A percentile compares a stretch with the other conserved stretches of the same genome.
Evolutionary conservation across 371 early-diverging fungal genomes (phyloP).

Genomic region (Umbelopsis sp.): DNA sequence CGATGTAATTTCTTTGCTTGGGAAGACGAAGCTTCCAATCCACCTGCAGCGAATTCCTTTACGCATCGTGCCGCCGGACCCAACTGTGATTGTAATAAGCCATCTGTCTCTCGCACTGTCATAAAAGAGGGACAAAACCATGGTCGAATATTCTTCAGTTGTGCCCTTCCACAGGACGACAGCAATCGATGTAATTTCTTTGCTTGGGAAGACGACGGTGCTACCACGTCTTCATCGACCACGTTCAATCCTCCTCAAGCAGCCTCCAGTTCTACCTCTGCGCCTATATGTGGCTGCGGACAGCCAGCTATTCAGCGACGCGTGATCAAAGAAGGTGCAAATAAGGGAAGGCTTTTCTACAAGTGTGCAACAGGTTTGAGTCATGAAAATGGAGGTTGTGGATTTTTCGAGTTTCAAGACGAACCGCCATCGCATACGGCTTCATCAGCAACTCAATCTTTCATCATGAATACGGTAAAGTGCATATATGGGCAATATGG

Average conservation of each 20-base stretch:
- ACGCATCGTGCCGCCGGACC: neutral
- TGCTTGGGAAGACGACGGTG: constrained; percentile 56
- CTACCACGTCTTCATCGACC: neutral
- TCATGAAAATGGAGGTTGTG: neutral
- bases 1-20: constrained; percentile 64
- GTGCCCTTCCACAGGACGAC: constrained; percentile 40
- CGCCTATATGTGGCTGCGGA: constrained; percentile 10
- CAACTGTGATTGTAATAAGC: constrained; percentile 16
- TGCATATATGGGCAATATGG: no score
- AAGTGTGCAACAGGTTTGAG: neutral
- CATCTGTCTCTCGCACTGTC: constrained; percentile 53
- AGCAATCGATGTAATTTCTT: constrained; percentile 56
- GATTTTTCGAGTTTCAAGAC: constrained; percentile 8
- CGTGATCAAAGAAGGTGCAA: constrained; percentile 30
- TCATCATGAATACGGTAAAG: constrained; percentile 5
- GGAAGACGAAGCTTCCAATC: constrained; percentile 45
- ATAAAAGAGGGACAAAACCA: constrained; percentile 39
- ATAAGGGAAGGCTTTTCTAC: constrained; percentile 19
- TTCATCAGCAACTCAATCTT: neutral
- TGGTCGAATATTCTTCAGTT: constrained; percentile 51
- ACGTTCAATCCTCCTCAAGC: neutral
- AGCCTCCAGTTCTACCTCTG: neutral
- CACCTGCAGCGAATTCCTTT: neutral
- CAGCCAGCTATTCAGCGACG: constrained; percentile 1
- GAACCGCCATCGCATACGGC: no score